These are phyloP conservation scores for Phytophthora boehmeriae DNA, from an alignment of 352 stramenopile genomes.

Conservation along the genomic window DNA sequence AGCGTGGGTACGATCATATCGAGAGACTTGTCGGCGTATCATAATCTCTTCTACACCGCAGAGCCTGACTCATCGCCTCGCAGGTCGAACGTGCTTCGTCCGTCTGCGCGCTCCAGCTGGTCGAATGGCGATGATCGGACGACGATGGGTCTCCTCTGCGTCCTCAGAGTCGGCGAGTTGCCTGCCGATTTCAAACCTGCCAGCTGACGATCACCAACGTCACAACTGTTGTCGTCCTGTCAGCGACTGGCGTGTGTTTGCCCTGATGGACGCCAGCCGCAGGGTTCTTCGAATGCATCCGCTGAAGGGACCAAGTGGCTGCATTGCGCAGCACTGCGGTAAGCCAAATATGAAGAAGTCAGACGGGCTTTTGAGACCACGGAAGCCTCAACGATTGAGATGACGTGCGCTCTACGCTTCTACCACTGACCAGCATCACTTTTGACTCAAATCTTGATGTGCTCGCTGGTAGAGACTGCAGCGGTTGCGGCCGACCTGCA, in stretches of 20 bases:
- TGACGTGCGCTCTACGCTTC: background rate
- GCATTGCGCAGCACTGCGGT: background rate
- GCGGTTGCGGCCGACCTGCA: background rate
- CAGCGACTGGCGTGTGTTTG: too few species aligned
- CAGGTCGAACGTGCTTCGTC: background rate
- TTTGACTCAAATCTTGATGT: too few species aligned
- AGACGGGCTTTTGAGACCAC: background rate
- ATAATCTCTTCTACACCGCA: background rate
- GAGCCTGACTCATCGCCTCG: slow-evolving; percentile 1
- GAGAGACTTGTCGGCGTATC: background rate
- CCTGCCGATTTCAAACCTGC: background rate
- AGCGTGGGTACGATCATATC: background rate
- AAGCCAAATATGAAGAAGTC: slow-evolving; percentile 1
- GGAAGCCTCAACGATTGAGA: background rate
- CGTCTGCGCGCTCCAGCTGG: background rate
- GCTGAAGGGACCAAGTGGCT: too few species aligned
- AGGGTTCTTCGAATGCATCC: background rate
- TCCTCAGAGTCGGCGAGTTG: background rate
- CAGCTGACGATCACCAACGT: background rate
- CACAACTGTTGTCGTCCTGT: background rate
- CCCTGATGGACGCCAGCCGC: too few species aligned
- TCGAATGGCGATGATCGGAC: slow-evolving; percentile 1
- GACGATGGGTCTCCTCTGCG: background rate
- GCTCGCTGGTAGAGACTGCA: background rate
- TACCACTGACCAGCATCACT: background rate